Base-by-base conservation (phyloP, 2,329 filamentous ascomycete genomes). In the Apiospora marii region DNA sequence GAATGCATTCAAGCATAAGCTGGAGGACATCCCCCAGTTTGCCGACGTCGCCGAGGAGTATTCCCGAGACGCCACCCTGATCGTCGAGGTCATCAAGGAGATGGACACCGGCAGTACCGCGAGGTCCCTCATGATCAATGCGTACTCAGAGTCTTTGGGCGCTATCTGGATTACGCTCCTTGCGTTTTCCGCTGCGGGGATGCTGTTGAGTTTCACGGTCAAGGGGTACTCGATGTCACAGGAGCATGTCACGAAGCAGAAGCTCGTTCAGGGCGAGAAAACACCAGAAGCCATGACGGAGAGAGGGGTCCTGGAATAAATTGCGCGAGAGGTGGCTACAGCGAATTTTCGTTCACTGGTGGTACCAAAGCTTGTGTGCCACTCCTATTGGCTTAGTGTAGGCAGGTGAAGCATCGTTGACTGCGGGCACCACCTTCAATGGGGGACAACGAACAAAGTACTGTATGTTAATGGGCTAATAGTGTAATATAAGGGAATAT, bases 1-100 rank as follows among this genome's bases (percentile, higher is more conserved):
- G 80, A 94, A 93, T 75, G 85, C 86, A 72, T 88, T 92, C 81
- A 83, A 82, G 71, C 81, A 81, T 64, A 86, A 88, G 73, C 80
- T 92, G 64, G 75, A 83, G 19, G 83, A 80, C 1, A 86, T 86
- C 67, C 83, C 87, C 0, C 80, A 82, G 30, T 85, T 90, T 69
- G 87, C 87, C n/a, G 83, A 84, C 71, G 22, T 64, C 34, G 22
- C 22, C 10, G 58, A 64, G 13, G 22, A 41, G 34, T 64, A 64
- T 19, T 64, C 58, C 19, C 34, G 34, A 3, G 88, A 92, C 77
- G 87, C 89, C 0, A 87, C 88, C 0, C 85, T 85, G 0, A 78
- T 91, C n/a, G 87, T 91, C 0, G 82, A 87, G 73, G 81, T 90
- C 69, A 88, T 91, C 77, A 85, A 87, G 75, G 74, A 76, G 0